phyloP scores from a whole-genome alignment of 257 asterid genomes.

The Cordia subcordata region DNA sequence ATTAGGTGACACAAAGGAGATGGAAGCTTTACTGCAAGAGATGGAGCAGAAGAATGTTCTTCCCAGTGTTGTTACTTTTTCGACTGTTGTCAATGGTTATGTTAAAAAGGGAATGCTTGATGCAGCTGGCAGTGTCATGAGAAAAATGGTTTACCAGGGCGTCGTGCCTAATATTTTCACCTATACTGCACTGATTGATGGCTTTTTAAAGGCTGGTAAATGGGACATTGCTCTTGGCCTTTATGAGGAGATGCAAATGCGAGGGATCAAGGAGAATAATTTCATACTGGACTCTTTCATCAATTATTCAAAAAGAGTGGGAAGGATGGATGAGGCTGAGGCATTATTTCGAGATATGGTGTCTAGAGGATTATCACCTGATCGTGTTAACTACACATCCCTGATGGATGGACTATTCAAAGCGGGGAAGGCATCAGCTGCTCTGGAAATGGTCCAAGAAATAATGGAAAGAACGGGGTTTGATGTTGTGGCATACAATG shows the following conservation, averaged over 20 bases:
- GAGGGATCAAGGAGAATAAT: conserved; percentile 51
- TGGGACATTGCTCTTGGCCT: conserved; percentile 50
- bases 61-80: conserved; percentile 67
- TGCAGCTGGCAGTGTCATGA: conserved; percentile 43
- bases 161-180: conserved; percentile 58
- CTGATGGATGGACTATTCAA: conserved; percentile 84
- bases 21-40: conserved; percentile 48
- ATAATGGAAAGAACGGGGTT: conserved; percentile 54
- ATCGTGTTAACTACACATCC: conserved; percentile 71
- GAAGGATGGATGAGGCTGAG: conserved; percentile 61
- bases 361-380: conserved; percentile 59
- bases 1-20: conserved; percentile 58
- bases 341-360: conserved; percentile 40
- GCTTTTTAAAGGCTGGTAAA: conserved; percentile 68
- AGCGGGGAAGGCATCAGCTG: conserved; percentile 64
- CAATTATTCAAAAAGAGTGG: conserved; percentile 57
- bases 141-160: conserved; percentile 46
- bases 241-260: conserved; percentile 60
- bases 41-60: conserved; percentile 50
- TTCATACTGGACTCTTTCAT: conserved; percentile 57
- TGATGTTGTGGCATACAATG: conserved; percentile 68
- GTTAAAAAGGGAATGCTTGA: conserved; percentile 67
- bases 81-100: conserved; percentile 66
- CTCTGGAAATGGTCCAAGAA: conserved; percentile 67
- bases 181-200: conserved; percentile 59